Evolutionary conservation across 2,329 filamentous ascomycete species (phyloP).

Genomic region (Fusarium beomiforme): DNA sequence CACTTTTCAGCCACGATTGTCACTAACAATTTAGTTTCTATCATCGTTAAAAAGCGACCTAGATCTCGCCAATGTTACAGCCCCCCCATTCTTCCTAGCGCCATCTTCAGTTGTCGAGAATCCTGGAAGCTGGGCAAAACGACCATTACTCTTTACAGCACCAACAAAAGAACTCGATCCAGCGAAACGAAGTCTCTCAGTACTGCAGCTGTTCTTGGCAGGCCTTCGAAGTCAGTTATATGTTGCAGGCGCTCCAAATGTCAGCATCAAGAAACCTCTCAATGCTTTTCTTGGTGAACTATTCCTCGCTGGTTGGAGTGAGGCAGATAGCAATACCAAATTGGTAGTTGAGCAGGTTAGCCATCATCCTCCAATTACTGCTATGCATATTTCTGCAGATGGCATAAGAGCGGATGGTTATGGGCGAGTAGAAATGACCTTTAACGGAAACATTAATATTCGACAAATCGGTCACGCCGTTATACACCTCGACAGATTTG

Average conservation of each 20-base stretch:
- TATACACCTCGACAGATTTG: slow-evolving; percentile 58
- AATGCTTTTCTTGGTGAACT: slow-evolving; percentile 64
- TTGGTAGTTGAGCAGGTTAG: slow-evolving; percentile 59
- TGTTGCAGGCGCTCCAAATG: slow-evolving; percentile 55
- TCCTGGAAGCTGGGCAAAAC: slow-evolving; percentile 61
- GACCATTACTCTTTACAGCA: slow-evolving; percentile 58
- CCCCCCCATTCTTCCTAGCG: slow-evolving; percentile 60
- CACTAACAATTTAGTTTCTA: slow-evolving; percentile 24
- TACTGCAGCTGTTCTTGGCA: slow-evolving; percentile 59
- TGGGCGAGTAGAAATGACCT: slow-evolving; percentile 62
- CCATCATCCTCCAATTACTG: slow-evolving; percentile 64
- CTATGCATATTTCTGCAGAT: slow-evolving; percentile 57
- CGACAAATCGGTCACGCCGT: slow-evolving; percentile 61
- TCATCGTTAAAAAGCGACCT: slow-evolving; percentile 51
- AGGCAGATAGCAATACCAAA: slow-evolving; percentile 42
- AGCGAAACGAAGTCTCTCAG: slow-evolving; percentile 55
- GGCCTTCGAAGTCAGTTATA: slow-evolving; percentile 60
- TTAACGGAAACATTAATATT: slow-evolving; percentile 60
- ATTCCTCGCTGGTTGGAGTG: slow-evolving; percentile 55
- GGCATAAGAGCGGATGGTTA: slow-evolving; percentile 61
- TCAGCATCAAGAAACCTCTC: slow-evolving; percentile 63
- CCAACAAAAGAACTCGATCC: slow-evolving; percentile 56
- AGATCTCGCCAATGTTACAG: slow-evolving; percentile 62
- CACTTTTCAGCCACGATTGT: fast-evolving
- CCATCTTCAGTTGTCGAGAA: slow-evolving; percentile 62